Percentiles rank a stretch among this genome's conserved stretches.
Conservation (phyloP, 768 basidiomycete genomes). For the Tephrocybe rancida region DNA sequence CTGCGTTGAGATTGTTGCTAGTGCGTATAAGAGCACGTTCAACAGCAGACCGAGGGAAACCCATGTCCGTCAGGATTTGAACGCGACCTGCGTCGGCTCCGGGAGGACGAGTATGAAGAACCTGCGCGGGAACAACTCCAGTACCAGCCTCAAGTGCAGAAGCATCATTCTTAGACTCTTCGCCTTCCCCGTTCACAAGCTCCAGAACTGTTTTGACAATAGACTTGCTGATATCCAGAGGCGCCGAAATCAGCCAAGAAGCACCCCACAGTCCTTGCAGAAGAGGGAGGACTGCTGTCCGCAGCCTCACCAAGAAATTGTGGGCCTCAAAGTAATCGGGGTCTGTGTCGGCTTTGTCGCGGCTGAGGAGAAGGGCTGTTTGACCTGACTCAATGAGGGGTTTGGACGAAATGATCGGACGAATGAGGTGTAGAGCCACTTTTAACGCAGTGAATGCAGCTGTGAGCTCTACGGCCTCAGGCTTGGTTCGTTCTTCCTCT, state of each 20-base stretch:
- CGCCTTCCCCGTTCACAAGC: constrained; percentile 80
- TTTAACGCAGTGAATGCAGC: constrained; percentile 84
- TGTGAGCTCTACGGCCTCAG: constrained; percentile 63
- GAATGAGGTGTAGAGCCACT: constrained; percentile 76
- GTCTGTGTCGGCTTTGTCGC: constrained; percentile 81
- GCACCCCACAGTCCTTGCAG: constrained; percentile 78
- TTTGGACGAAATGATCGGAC: constrained; percentile 76
- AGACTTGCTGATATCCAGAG: constrained; percentile 72
- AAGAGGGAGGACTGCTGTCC: constrained; percentile 69
- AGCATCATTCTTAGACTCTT: constrained; percentile 59
- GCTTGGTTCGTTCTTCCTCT: constrained; percentile 59
- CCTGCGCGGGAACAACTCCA: constrained; percentile 21
- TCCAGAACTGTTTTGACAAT: constrained; percentile 80
- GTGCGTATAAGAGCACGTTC: constrained; percentile 83
- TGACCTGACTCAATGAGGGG: constrained; percentile 86
- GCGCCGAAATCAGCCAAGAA: constrained; percentile 77
- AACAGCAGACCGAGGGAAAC: constrained; percentile 88
- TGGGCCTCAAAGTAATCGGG: constrained; percentile 82
- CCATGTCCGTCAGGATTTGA: constrained; percentile 92
- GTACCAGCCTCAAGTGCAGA: constrained; percentile 29
- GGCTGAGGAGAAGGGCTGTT: constrained; percentile 67
- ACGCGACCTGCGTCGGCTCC: constrained; percentile 79
- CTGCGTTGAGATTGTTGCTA: constrained; percentile 86
- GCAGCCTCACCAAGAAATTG: constrained; percentile 84
- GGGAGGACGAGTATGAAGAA: constrained; percentile 34